Evolutionary conservation across 371 early-diverging fungal species (phyloP).

Genomic region (Rhizopus sp.): DNA sequence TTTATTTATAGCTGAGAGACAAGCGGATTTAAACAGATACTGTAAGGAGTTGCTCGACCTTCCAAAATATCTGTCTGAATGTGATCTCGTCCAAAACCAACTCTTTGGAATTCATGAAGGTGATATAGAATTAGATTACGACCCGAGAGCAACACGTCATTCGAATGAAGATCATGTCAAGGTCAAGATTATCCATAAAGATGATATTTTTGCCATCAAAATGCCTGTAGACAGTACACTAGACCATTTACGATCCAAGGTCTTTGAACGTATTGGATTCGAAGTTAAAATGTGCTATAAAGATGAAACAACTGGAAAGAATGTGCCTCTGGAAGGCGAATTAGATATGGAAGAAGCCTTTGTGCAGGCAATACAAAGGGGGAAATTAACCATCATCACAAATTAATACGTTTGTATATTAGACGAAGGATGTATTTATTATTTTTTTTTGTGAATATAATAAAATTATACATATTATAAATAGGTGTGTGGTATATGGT

Average conservation of each 20-base stretch:
- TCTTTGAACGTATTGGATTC: conserved; percentile 51
- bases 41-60: conserved; percentile 58
- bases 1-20: conserved; percentile 34
- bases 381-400: conserved; percentile 38
- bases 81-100: conserved; percentile 48
- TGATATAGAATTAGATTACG: conserved; percentile 55
- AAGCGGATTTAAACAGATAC: conserved; percentile 64
- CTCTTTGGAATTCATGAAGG: conserved; percentile 64
- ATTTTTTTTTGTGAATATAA: conserved; percentile 8
- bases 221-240: conserved; percentile 59
- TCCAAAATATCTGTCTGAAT: conserved; percentile 57
- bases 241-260: conserved; percentile 48
- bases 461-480: not conserved
- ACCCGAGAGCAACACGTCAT: conserved; percentile 20
- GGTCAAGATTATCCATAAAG: conserved; percentile 64
- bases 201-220: conserved; percentile 72
- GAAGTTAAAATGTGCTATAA: conserved; percentile 26
- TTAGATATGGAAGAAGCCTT: conserved; percentile 41
- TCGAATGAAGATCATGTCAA: conserved; percentile 43
- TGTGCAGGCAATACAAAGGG: conserved; percentile 29
- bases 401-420: not conserved
- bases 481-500: not conserved
- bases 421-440: not conserved
- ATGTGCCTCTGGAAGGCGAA: conserved; percentile 31
- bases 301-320: conserved; percentile 23